Evolutionary conservation across 2,329 filamentous ascomycete genomes (phyloP).

Genomic region (Didymella arachidicola): DNA sequence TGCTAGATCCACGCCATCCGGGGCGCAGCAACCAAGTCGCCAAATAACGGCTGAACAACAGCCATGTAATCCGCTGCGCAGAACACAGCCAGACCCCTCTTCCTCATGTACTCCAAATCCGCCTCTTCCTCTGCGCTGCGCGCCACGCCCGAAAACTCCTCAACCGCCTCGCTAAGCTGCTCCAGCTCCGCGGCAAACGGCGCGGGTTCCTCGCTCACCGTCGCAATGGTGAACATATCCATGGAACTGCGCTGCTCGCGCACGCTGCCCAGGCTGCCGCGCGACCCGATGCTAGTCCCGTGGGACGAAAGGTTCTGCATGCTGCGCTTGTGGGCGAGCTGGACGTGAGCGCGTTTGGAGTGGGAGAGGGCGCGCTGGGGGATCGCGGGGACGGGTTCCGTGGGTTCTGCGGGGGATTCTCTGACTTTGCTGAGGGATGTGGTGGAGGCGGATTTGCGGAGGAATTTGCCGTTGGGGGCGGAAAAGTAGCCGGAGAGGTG

Average conservation of each 20-base stretch:
- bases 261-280: constrained; percentile 61
- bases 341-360: constrained; percentile 85
- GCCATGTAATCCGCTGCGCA: constrained; percentile 82
- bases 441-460: constrained; percentile 52
- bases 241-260: constrained; percentile 60
- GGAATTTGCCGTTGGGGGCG: constrained; percentile 54
- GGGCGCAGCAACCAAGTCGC: constrained; percentile 31
- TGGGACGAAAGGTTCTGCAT: constrained; percentile 52
- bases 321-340: constrained; percentile 73
- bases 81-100: constrained; percentile 75
- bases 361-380: constrained; percentile 84
- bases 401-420: constrained; percentile 26
- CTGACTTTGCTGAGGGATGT: constrained; percentile 40
- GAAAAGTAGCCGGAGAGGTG: constrained; percentile 67
- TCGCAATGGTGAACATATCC: constrained; percentile 51
- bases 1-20: constrained; percentile 49
- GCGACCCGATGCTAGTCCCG: constrained; percentile 24
- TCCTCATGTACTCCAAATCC: constrained; percentile 74
- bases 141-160: constrained; percentile 75
- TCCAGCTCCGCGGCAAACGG: constrained; percentile 91
- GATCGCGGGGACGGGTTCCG: constrained; percentile 67
- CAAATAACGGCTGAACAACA: constrained; percentile 74
- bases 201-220: constrained; percentile 46
- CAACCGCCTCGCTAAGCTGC: constrained; percentile 89
- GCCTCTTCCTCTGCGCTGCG: constrained; percentile 72